These are phyloP conservation scores for Penicillium brasilianum DNA, from an alignment of 2,329 filamentous ascomycete genomes.

Conservation along the genomic window DNA sequence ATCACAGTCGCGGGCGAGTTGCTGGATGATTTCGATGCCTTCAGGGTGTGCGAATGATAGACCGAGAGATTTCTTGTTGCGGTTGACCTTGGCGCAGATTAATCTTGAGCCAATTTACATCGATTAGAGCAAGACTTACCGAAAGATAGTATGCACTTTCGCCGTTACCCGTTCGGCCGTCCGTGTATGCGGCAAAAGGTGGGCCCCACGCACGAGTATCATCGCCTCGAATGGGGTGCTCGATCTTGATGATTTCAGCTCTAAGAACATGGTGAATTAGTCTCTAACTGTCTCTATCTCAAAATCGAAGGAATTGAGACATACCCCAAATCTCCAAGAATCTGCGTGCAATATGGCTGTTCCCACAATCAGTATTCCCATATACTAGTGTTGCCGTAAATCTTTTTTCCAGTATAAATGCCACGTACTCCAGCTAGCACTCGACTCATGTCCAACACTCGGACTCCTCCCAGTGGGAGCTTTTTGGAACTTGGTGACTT, in stretches of 20 bases:
- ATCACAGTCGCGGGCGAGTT: slow-evolving; percentile 80
- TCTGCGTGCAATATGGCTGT: slow-evolving; percentile 95
- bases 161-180: slow-evolving; percentile 67
- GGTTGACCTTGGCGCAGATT: slow-evolving; percentile 69
- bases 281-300: slow-evolving; percentile 56
- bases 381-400: neutral
- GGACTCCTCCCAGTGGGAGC: slow-evolving; percentile 78
- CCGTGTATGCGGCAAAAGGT: slow-evolving; percentile 80
- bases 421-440: slow-evolving; percentile 83
- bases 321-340: slow-evolving; percentile 77
- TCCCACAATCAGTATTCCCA: slow-evolving; percentile 9
- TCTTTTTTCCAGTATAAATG: neutral
- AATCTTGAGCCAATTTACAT: slow-evolving; percentile 25
- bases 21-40: slow-evolving; percentile 84
- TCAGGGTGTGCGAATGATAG: slow-evolving; percentile 84
- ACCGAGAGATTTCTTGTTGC: slow-evolving; percentile 93
- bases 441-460: slow-evolving; percentile 92
- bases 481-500: slow-evolving; percentile 35
- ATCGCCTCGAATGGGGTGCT: slow-evolving; percentile 88
- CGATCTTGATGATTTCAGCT: slow-evolving; percentile 95
- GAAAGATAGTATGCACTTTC: slow-evolving; percentile 93
- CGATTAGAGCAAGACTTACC: slow-evolving; percentile 54
- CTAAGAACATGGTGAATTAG: slow-evolving; percentile 71
- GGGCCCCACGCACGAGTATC: slow-evolving; percentile 97
- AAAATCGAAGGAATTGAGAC: neutral